Conservation (phyloP, 768 basidiomycete genomes). For the Macrolepiota dolichaula region DNA sequence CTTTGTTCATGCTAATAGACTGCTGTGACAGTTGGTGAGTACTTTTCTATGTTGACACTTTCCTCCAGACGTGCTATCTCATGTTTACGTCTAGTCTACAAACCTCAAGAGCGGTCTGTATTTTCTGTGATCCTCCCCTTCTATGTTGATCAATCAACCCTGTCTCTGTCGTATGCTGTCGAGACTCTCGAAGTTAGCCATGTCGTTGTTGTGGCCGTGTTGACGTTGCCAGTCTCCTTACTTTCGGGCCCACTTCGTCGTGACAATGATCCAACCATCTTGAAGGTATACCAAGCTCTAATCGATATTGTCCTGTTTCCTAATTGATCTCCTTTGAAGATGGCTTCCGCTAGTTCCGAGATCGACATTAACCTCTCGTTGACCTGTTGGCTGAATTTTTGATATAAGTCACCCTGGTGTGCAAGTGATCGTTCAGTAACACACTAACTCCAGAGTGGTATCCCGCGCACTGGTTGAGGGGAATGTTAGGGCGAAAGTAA, state of each 20-base stretch:
- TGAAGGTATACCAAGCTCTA: conserved; percentile 33
- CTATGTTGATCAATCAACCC: conserved; percentile 15
- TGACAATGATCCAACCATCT: conserved; percentile 39
- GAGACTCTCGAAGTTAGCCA: conserved; percentile 25
- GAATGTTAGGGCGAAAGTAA: conserved; percentile 32
- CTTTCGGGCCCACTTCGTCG: conserved; percentile 24
- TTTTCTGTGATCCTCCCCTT: background rate
- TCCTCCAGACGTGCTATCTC: too few species aligned
- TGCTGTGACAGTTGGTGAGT: too few species aligned
- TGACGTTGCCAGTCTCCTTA: conserved; percentile 19
- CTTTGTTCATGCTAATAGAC: too few species aligned
- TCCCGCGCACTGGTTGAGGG: conserved; percentile 43
- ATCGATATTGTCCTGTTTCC: conserved; percentile 19
- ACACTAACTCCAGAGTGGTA: conserved; percentile 23
- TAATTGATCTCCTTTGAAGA: background rate
- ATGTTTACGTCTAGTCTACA: conserved; percentile 30
- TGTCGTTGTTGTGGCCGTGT: conserved; percentile 26
- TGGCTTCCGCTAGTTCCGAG: conserved; percentile 22
- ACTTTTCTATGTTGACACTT: too few species aligned
- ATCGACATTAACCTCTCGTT: conserved; percentile 16
- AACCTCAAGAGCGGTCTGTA: conserved; percentile 26
- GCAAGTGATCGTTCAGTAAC: background rate
- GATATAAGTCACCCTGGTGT: background rate
- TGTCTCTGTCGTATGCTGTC: conserved; percentile 26
- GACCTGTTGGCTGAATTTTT: conserved; percentile 20